Percentiles rank a stretch among this genome's conserved stretches.
phyloP scores from a whole-genome alignment of 2,329 filamentous ascomycete species.

The Fusarium guadeloupense region DNA sequence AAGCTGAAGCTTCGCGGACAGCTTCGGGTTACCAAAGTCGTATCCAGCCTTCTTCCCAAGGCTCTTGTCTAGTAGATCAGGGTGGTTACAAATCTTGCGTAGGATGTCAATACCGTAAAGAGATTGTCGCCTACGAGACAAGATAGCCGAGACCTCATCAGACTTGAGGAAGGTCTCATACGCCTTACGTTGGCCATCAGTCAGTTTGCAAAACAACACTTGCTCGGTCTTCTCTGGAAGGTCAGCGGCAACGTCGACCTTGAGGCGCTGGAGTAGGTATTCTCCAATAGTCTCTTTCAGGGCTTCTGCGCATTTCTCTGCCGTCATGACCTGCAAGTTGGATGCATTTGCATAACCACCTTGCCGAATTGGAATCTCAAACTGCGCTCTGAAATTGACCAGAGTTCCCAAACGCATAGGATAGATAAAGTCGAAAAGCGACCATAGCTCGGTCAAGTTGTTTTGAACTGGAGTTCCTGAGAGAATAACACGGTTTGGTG shows the following conservation, averaged over 20 bases:
- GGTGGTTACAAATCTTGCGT: slow-evolving; percentile 97
- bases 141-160: slow-evolving; percentile 84
- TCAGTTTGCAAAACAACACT: slow-evolving; percentile 94
- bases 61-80: slow-evolving; percentile 78
- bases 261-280: slow-evolving; percentile 90
- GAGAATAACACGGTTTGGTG: slow-evolving; percentile 88
- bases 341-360: slow-evolving; percentile 96
- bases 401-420: slow-evolving; percentile 94
- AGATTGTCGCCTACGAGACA: slow-evolving; percentile 78
- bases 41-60: slow-evolving; percentile 69
- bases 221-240: slow-evolving; percentile 96
- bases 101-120: slow-evolving; percentile 91
- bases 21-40: slow-evolving; percentile 77
- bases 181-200: slow-evolving; percentile 75
- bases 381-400: slow-evolving; percentile 88
- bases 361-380: slow-evolving; percentile 91
- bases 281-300: slow-evolving; percentile 93
- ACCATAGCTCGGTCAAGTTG: slow-evolving; percentile 94
- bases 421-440: slow-evolving; percentile 95
- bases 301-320: slow-evolving; percentile 91
- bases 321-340: slow-evolving; percentile 92
- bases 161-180: slow-evolving; percentile 86
- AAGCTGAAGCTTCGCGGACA: slow-evolving; percentile 96
- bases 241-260: slow-evolving; percentile 92
- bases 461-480: slow-evolving; percentile 99